Evolutionary conservation across 2,329 filamentous ascomycete species (phyloP), one percentile per base, ranked within the genome.

Genomic region (Ascochyta koolunga): DNA sequence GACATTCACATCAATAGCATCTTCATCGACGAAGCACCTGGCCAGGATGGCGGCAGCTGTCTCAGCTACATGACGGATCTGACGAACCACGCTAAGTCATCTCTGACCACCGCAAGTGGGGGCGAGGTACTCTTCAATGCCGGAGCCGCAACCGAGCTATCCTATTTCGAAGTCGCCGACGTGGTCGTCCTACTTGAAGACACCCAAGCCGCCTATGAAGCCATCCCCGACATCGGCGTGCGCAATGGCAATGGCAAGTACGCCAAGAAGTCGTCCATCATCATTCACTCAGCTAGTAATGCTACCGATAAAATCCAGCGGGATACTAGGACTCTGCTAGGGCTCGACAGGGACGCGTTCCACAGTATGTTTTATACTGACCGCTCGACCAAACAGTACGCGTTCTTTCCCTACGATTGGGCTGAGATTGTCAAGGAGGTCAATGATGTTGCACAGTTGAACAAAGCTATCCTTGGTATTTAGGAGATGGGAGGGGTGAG

Each of bases 361-460:
- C 47, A 56, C 15, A 56, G 53, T 36, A n/a, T 56, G 18, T 56
- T 50, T 33, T 56, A 56, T 10, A 56, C 53, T 2, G 53, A 56
- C 4, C 41, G 53, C 19, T 32, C 37, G 16, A 47, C 41, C 10
- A 42, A 47, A 35, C 53, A 51, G 32, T 56, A 56, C 8, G 44
- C 45, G 13, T 33, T 43, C 25, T 56, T 56, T 21, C 53, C 53
- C 2, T 56, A 56, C 9, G 41, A 56, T 25, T 56, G 53, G 53
- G 53, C 41, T 8, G 41, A 56, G 37, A 56, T 56, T 19, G 9
- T 56, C 11, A 42, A 50, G 32, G 53, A 56, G 38, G 53, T 51
- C 16, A 56, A 56, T 19, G 38, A 5, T 11, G 53, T 56, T 43
- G 53, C 53, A 2, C 53, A 56, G n/a, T 47, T 47, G 3, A 56